Percentiles rank a stretch among this genome's conserved stretches.
Conservation (phyloP, 164 flowering plant species). For the Vitis vinifera region ASM3070453v1 NC_081811.1:27620001-27620500, state of each 20-base stretch:
- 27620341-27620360: conserved; percentile 33
- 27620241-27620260: conserved; percentile 53
- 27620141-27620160: conserved; percentile 54
- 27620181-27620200: conserved; percentile 25
- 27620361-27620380: conserved; percentile 59
- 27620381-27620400: conserved; percentile 37
- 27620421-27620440: conserved; percentile 40
- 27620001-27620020: conserved; percentile 46
- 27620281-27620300: conserved; percentile 27
- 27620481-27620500: conserved; percentile 23
- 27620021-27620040: conserved; percentile 19
- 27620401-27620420: conserved; percentile 40
- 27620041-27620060: conserved; percentile 40
- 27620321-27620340: conserved; percentile 28
- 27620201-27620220: conserved; percentile 29
- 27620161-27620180: conserved; percentile 34
- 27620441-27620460: conserved; percentile 55
- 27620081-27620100: conserved; percentile 31
- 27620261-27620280: conserved; percentile 38
- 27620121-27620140: conserved; percentile 51
- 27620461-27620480: conserved; percentile 48
- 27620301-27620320: conserved; percentile 42
- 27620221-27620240: conserved; percentile 41
- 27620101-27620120: conserved; percentile 40
- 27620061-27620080: conserved; percentile 46